Percentiles rank a stretch among this genome's conserved stretches.
phyloP scores from a whole-genome alignment of 139 green algal genomes.

The Chlorella ohadii region DNA sequence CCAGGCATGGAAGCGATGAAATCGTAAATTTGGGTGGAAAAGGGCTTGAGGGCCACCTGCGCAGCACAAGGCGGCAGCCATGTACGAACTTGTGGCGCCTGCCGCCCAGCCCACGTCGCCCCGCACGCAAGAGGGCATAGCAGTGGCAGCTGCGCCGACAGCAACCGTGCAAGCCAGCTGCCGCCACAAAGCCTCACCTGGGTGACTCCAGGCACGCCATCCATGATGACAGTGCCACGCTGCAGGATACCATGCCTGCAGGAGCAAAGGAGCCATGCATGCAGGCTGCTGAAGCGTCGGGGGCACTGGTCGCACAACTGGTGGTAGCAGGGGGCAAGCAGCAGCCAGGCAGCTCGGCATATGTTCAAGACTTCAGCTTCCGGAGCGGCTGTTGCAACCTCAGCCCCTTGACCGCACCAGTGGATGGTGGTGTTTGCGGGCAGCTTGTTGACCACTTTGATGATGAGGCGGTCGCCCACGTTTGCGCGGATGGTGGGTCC shows the following conservation, averaged over 20 bases:
- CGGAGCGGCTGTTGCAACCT: too few relatives aligned
- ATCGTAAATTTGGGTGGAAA: not conserved
- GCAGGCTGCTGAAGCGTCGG: too few relatives aligned
- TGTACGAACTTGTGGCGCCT: too few relatives aligned
- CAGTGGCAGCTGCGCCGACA: too few relatives aligned
- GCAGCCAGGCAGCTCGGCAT: too few relatives aligned
- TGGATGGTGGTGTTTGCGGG: not conserved
- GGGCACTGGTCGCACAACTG: too few relatives aligned
- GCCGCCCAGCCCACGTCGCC: too few relatives aligned
- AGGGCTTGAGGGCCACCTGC: not conserved
- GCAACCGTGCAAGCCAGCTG: too few relatives aligned
- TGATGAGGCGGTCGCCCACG: not conserved
- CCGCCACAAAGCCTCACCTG: not conserved
- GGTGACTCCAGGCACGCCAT: not conserved
- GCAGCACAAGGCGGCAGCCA: too few relatives aligned
- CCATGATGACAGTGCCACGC: not conserved
- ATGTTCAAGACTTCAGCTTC: too few relatives aligned
- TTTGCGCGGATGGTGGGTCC: not conserved
- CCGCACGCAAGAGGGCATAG: too few relatives aligned
- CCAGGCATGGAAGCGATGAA: not conserved
- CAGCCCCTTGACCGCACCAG: not conserved
- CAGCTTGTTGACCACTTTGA: not conserved
- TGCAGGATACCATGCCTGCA: conserved; percentile 5
- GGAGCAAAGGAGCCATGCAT: not conserved
- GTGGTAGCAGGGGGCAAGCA: too few relatives aligned